Evolutionary conservation across 2,329 filamentous ascomycete species (phyloP).

Genomic region (Mycocentrospora acerina): DNA sequence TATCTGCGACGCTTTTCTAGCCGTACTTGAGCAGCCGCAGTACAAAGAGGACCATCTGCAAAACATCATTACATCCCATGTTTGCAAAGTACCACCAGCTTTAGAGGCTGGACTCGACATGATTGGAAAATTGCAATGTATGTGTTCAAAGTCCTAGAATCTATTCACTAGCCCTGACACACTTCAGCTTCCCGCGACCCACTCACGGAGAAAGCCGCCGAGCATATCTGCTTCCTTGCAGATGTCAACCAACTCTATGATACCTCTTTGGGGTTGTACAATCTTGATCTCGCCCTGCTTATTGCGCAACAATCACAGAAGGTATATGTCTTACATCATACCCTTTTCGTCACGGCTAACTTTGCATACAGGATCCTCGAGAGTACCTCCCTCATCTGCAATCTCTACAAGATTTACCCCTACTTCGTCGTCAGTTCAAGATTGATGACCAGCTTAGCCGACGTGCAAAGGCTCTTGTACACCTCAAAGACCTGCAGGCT

Average conservation of each 20-base stretch:
- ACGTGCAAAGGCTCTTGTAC: constrained; percentile 71
- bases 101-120: constrained; percentile 80
- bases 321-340: constrained; percentile 37
- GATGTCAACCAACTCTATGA: constrained; percentile 93
- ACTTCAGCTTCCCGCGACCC: constrained; percentile 42
- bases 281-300: constrained; percentile 83
- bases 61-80: constrained; percentile 90
- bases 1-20: constrained; percentile 83
- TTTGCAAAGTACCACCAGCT: constrained; percentile 90
- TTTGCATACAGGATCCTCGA: constrained; percentile 65
- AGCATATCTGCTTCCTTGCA: constrained; percentile 96
- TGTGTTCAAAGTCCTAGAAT: constrained; percentile 5
- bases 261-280: constrained; percentile 84
- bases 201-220: constrained; percentile 82
- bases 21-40: constrained; percentile 57
- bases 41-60: constrained; percentile 68
- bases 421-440: constrained; percentile 71
- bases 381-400: constrained; percentile 97
- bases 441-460: constrained; percentile 88
- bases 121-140: constrained; percentile 68
- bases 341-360: background rate
- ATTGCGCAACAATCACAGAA: constrained; percentile 96
- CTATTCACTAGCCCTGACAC: constrained; percentile 2
- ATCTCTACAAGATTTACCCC: constrained; percentile 72
- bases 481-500: constrained; percentile 70